Base-by-base conservation (phyloP, 495 filamentous ascomycete genomes). In the Trichoderma virens region DNA sequence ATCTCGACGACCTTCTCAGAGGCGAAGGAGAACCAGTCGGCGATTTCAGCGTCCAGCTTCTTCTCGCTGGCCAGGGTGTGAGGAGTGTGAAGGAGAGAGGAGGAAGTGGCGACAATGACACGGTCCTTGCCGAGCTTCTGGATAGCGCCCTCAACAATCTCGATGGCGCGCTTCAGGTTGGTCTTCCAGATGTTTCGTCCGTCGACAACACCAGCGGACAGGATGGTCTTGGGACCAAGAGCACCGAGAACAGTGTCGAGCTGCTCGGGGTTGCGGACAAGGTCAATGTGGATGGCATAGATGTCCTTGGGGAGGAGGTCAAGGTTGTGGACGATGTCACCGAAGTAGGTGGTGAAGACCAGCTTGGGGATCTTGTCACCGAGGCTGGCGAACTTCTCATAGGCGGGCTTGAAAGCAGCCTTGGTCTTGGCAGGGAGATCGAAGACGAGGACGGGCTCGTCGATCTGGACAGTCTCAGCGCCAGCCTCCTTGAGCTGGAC, bases 141-240 rank as follows among this genome's bases (percentile, higher is more conserved):
- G 73, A 97, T 81, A 66, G 92, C 93, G 39, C 85, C 83, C 84
- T 97, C 89, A 68, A 93, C 87, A 70, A 83, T 85, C 81, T 90
- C 91, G 69, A 97, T 92, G 67, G 93, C 91, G 70, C 84, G 84
- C 83, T 92, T 86, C 78, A 96, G 89, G 85, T 97, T 91, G 79
- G 91, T 96, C 91, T 98, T 98, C 94, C 94, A 98, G 85, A 98
- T 98, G 85, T 98, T 98, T 73, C 94, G 90, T 70, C 94, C 95
- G 72, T 98, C 92, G 67, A 98, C 94, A 69, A 98, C 88, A 88
- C 94, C 94, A 70, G 85, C 86, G 63, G 95, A 98, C 65, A 98
- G 89, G 64, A 86, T 78, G 79, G 97, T 94, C 71, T 90, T 88
- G 67, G 90, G 82, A 70, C 92, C 91, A 62, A 97, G 85, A 67